These are phyloP conservation scores for Sclerospora graminicola DNA, from an alignment of 352 stramenopile species.

Conservation along the genomic window DNA sequence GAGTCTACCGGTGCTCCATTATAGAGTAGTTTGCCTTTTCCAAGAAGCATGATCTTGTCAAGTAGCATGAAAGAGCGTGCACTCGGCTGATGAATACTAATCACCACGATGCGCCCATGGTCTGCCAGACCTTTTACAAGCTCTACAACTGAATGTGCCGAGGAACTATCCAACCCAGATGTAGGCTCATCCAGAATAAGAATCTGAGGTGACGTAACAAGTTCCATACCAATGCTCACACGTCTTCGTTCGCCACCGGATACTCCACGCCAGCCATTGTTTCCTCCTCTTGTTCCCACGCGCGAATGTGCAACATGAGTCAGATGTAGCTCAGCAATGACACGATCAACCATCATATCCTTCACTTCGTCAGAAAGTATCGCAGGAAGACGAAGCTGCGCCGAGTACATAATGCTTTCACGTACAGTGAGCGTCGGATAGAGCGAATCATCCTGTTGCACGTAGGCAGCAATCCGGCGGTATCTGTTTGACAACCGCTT, in stretches of 20 bases:
- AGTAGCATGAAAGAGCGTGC: constrained; percentile 85
- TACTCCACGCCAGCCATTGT: constrained; percentile 62
- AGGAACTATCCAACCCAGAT: constrained; percentile 86
- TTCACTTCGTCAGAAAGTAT: constrained; percentile 42
- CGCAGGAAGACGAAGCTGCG: constrained; percentile 55
- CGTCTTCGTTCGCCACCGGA: constrained; percentile 89
- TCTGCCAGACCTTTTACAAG: constrained; percentile 80
- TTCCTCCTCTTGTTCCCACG: constrained; percentile 32
- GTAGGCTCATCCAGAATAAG: constrained; percentile 89
- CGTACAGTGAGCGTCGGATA: constrained; percentile 74
- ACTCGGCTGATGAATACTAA: constrained; percentile 87
- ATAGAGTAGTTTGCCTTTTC: constrained; percentile 65
- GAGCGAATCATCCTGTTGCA: constrained; percentile 82
- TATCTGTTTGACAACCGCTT: constrained; percentile 46
- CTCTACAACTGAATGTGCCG: constrained; percentile 84
- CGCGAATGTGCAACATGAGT: constrained; percentile 46
- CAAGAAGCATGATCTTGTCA: constrained; percentile 87
- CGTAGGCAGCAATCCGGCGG: constrained; percentile 71
- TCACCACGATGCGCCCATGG: constrained; percentile 68
- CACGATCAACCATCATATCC: constrained; percentile 52
- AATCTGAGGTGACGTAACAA: constrained; percentile 84
- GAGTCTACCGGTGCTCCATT: constrained; percentile 35
- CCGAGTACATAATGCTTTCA: constrained; percentile 79
- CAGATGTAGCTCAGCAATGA: constrained; percentile 68
- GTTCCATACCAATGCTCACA: constrained; percentile 90